These are phyloP conservation scores for Aspergillus versicolor DNA, from an alignment of 2,329 filamentous ascomycete species.

Conservation along the genomic window DNA sequence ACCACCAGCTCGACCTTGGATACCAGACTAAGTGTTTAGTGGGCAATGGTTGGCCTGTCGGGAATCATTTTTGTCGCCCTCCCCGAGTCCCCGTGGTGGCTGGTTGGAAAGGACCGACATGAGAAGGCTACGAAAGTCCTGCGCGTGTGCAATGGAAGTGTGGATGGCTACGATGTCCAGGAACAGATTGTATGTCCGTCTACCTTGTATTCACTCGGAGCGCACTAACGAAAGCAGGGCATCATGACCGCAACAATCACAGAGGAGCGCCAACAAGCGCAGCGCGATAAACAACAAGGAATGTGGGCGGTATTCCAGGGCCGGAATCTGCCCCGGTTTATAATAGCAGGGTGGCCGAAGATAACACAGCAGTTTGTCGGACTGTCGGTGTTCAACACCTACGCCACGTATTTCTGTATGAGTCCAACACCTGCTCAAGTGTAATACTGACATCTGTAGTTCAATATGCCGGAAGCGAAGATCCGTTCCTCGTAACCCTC, in stretches of 20 bases:
- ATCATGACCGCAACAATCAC: slow-evolving; percentile 37
- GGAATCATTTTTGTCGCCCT: slow-evolving; percentile 9
- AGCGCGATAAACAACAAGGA: slow-evolving; percentile 28
- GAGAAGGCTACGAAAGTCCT: slow-evolving; percentile 27
- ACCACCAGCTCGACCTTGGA: too few species aligned
- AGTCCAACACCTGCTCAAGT: neutral
- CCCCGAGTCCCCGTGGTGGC: slow-evolving; percentile 15
- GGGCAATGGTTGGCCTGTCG: slow-evolving; percentile 45
- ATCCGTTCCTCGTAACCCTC: slow-evolving; percentile 45
- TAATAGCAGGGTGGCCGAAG: slow-evolving; percentile 43
- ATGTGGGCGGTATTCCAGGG: slow-evolving; percentile 39
- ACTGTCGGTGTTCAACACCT: slow-evolving; percentile 40
- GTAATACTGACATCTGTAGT: slow-evolving; percentile 21
- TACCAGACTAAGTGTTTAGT: slow-evolving; percentile 25
- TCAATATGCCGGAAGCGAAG: slow-evolving; percentile 42
- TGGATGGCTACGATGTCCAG: slow-evolving; percentile 33
- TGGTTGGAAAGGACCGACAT: slow-evolving; percentile 8
- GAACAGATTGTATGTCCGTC: slow-evolving; percentile 31
- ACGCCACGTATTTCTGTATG: slow-evolving; percentile 40
- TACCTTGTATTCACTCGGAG: neutral
- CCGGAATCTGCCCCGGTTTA: slow-evolving; percentile 37
- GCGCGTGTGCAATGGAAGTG: slow-evolving; percentile 25
- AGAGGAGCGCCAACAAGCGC: slow-evolving; percentile 32
- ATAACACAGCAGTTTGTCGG: slow-evolving; percentile 43
- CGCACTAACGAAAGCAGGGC: slow-evolving; percentile 15